These are phyloP conservation scores for Erodium maritimum DNA, from an alignment of 345 rosid species.

Conservation along the genomic window DNA sequence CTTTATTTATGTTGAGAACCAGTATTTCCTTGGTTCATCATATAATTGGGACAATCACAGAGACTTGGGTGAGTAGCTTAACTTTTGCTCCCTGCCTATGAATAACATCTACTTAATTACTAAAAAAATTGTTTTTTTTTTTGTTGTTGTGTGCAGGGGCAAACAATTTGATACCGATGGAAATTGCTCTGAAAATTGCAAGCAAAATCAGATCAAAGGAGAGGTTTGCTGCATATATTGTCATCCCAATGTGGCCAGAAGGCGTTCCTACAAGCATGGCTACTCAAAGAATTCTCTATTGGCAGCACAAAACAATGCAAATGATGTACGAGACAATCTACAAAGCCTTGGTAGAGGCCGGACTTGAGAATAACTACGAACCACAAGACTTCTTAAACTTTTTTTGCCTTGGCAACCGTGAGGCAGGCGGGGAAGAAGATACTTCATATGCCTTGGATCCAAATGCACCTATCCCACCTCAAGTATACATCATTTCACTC, in stretches of 20 bases:
- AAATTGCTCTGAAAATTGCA: constrained; percentile 86
- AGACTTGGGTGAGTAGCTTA: constrained; percentile 41
- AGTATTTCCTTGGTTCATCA: constrained; percentile 90
- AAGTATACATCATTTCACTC: constrained; percentile 22
- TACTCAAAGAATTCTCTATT: constrained; percentile 73
- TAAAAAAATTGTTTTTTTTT: not conserved
- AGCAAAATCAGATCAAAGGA: constrained; percentile 69
- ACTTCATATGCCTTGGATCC: constrained; percentile 15
- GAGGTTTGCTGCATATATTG: constrained; percentile 77
- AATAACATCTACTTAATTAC: not conserved
- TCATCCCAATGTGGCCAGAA: constrained; percentile 98
- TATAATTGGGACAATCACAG: constrained; percentile 71
- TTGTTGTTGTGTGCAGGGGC: constrained; percentile 44
- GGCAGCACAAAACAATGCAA: constrained; percentile 97
- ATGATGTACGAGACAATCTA: constrained; percentile 82
- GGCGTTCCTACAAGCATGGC: constrained; percentile 56
- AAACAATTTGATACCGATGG: constrained; percentile 83
- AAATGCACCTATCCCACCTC: constrained; percentile 28
- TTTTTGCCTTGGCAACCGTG: constrained; percentile 93
- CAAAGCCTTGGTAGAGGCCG: constrained; percentile 69
- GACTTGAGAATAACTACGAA: constrained; percentile 53
- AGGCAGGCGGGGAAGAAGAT: constrained; percentile 31
- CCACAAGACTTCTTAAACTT: constrained; percentile 88
- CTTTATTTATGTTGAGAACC: constrained; percentile 84
- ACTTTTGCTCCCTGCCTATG: not conserved